Base-by-base conservation (phyloP, 768 basidiomycete species). In the Tricholoma flavovirens region DNA sequence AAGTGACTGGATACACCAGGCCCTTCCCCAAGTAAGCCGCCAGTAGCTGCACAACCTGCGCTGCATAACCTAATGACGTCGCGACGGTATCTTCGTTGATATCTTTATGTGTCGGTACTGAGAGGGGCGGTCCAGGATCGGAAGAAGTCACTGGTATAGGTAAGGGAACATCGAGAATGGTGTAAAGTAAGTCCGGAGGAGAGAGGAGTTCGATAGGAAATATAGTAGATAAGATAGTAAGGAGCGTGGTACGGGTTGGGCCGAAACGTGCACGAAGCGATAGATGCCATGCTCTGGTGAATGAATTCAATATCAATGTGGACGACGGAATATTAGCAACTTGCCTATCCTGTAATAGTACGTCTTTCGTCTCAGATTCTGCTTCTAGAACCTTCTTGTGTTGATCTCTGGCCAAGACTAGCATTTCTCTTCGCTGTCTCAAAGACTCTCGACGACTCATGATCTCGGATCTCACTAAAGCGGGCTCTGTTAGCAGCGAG, bases 131-230 rank as follows among this genome's bases (percentile, higher is more conserved):
- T 0, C 88, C 90, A 45, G 93, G 91, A 61, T 94, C 89, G 52
- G 83, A 82, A 4, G 81, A 60, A 29, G 80, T 75, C 21, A 85
- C 62, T 14, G 93, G 93, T 58, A 98, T 94, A 1, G 97, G 95
- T 9, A 99, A 78, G n/a, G 97, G 90, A 46, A 92, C 84, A 50
- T 81, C 78, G 50, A 94, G 75, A 67, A 99, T 91, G 11, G 89
- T 84, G 69, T 89, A 99, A 26, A 97, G 81, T n/a, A 98, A 76
- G 63, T 93, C 87, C 4, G 90, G 83, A 11, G 93, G 77, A 10
- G 88, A 88, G 48, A 85, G 77, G 15, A 96, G 84, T 53, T 92
- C 89, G 63, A 99, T 96, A 21, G 95, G 94, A 70, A 87, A 98
- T 62, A 96, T 87, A 11, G 76, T 73, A 38, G 88, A 83, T 45